Base-by-base conservation (phyloP, 2,329 filamentous ascomycete species). In the Aspergillus floridensis region DNA sequence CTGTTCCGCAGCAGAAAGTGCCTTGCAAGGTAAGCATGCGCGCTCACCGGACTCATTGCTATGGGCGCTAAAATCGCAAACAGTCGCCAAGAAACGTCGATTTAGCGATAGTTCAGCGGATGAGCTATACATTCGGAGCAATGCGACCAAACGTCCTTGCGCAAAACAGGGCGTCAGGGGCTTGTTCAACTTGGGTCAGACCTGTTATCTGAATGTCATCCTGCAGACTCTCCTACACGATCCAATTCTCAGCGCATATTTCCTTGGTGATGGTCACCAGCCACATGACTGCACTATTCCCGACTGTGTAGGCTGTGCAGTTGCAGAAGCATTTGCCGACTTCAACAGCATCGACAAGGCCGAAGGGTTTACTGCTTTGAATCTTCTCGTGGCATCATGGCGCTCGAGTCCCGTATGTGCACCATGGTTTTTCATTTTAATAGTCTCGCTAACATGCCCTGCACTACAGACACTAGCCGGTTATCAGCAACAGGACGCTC, bases 121-220 rank as follows among this genome's bases (percentile, higher is more conserved):
- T 63, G 86, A 91, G 59, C 82, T 86, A 57, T 92, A 91, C 68
- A 88, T 96, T 64, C 84, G 87, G 46, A 82, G 82, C 61, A 96
- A 97, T 71, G 93, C 92, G 12, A 88, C 85, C 29, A 85, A 87
- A 59, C 88, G 91, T 6, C 90, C 92, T 12, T 97, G 93, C 72
- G 87, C 91, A 58, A 92, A 92, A 19, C 92, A 89, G 66, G 93
- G 95, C 10, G 85, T 97, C 44, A 87, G 95, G 38, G 93, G 93
- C 32, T 89, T 99, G 61, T 97, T 96, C 77, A 99, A 98, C 71
- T 93, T 96, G 74, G 95, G 93, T n/a, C 92, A 96, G 59, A 98
- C 95, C 11, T 99, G 93, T 79, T 99, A 97, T 77, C 93, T 98
- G 83, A 96, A 95, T 68, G 93, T 97, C 31, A 92, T 98, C 51